phyloP scores from a whole-genome alignment of 1,139 yeast species.

The Kodamaea fungicola region DNA sequence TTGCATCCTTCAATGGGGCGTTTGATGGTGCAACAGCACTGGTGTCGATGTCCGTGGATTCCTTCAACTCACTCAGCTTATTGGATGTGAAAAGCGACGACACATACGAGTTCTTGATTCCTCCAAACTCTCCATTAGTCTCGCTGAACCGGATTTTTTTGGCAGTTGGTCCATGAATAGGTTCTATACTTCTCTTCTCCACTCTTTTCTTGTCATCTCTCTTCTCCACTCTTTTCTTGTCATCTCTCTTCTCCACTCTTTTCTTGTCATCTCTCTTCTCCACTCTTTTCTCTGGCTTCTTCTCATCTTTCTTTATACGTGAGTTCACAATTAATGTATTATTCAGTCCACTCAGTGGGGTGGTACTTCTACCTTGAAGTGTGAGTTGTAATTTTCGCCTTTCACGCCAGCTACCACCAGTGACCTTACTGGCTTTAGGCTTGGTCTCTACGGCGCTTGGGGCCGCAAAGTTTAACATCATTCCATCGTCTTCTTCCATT shows the following conservation, averaged over 20 bases:
- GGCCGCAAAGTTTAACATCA: conserved; percentile 60
- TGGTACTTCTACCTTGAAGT: conserved; percentile 42
- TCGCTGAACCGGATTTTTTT: conserved; percentile 35
- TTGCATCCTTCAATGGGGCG: conserved; percentile 74
- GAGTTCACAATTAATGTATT: conserved; percentile 27
- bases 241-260: not conserved
- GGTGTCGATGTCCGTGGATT: conserved; percentile 20
- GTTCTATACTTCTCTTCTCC: conserved; percentile 5
- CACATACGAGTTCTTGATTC: conserved; percentile 58
- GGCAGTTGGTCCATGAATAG: conserved; percentile 17
- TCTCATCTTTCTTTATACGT: conserved; percentile 11
- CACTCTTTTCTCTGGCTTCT: conserved; percentile 1
- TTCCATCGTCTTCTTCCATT: conserved; percentile 55
- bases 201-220: not conserved
- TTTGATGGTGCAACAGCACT: conserved; percentile 61
- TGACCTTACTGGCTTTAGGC: conserved; percentile 32
- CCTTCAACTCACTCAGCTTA: conserved; percentile 33
- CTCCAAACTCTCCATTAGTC: conserved; percentile 47
- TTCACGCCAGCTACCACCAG: conserved; percentile 81
- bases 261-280: not conserved
- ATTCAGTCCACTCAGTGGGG: conserved; percentile 35
- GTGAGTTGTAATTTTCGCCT: conserved; percentile 57
- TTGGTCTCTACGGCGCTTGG: conserved; percentile 21
- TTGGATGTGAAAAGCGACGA: conserved; percentile 86
- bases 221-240: too few species aligned